A percentile compares a stretch with the other conserved stretches of the same genome.
phyloP scores from a whole-genome alignment of 805 yeast genomes.

The Saturnispora sekii region DNA sequence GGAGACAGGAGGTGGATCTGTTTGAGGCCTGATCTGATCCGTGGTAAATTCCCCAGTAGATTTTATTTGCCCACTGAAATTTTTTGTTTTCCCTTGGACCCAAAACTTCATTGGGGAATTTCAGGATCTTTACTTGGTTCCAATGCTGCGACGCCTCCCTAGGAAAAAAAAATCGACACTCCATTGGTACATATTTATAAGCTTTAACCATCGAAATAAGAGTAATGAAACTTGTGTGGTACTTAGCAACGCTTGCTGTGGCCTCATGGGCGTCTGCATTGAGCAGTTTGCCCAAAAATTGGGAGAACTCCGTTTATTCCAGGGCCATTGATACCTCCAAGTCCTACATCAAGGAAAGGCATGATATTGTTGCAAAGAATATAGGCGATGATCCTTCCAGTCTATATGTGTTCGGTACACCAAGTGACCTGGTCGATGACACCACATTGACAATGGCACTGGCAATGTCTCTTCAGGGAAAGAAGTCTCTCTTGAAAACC shows the following conservation, averaged over 20 bases:
- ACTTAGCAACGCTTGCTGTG: background rate
- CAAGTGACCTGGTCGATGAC: slow-evolving; percentile 29
- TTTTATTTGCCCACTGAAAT: too few relatives aligned
- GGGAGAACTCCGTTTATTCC: slow-evolving; percentile 50
- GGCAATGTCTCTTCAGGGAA: slow-evolving; percentile 13
- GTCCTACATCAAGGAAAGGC: slow-evolving; percentile 55
- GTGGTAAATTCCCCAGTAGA: too few relatives aligned
- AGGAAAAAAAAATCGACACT: too few relatives aligned
- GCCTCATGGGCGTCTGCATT: background rate
- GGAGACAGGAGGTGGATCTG: too few relatives aligned
- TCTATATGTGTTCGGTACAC: slow-evolving; percentile 51
- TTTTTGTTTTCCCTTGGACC: too few relatives aligned
- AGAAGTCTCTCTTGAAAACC: slow-evolving; percentile 17
- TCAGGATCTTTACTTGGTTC: too few relatives aligned
- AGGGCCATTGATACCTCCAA: slow-evolving; percentile 56
- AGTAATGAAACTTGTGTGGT: too few relatives aligned
- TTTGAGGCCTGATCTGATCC: too few relatives aligned
- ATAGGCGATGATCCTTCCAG: slow-evolving; percentile 41
- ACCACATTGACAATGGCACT: slow-evolving; percentile 21
- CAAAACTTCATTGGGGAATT: too few relatives aligned
- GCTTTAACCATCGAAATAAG: too few relatives aligned
- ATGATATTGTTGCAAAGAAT: slow-evolving; percentile 50
- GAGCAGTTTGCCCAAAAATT: slow-evolving; percentile 14
- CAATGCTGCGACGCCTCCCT: too few relatives aligned
- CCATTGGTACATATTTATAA: too few relatives aligned